Evolutionary conservation across 108 stramenopile species (phyloP).

Genomic region (Skeletonema costatum): DNA sequence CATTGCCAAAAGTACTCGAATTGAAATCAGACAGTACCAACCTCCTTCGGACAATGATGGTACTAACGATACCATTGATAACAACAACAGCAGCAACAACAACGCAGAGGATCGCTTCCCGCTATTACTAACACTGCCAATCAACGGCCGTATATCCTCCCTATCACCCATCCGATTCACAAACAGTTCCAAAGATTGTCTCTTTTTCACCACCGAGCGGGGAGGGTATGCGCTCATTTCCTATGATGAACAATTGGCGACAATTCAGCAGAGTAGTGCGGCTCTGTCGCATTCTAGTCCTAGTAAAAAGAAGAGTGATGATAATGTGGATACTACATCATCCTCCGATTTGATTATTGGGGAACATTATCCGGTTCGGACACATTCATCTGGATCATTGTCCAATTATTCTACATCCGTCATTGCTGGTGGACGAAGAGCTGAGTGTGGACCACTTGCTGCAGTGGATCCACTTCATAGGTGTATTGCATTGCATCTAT

Average conservation of each 20-base stretch:
- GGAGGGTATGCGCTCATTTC: slow-evolving; percentile 75
- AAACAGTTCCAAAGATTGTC: slow-evolving; percentile 31
- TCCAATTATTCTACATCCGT: slow-evolving; percentile 33
- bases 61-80: neutral
- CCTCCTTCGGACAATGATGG: neutral
- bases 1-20: slow-evolving; percentile 61
- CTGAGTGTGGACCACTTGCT: slow-evolving; percentile 68
- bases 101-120: slow-evolving; percentile 56
- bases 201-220: slow-evolving; percentile 79
- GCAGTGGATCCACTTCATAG: slow-evolving; percentile 63
- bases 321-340: neutral
- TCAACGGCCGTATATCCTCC: slow-evolving; percentile 71
- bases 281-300: neutral
- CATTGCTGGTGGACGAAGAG: slow-evolving; percentile 39
- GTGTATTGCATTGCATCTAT: slow-evolving; percentile 78
- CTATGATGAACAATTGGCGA: slow-evolving; percentile 36
- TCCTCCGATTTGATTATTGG: slow-evolving; percentile 2
- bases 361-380: slow-evolving; percentile 45
- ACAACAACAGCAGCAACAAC: neutral
- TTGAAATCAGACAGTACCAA: slow-evolving; percentile 63
- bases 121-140: slow-evolving; percentile 59
- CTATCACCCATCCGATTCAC: slow-evolving; percentile 52
- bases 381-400: slow-evolving; percentile 60
- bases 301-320: neutral
- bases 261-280: neutral